Evolutionary conservation across 2,329 filamentous ascomycete species (phyloP).

Genomic region (Tolypocladium endophyticum): DNA sequence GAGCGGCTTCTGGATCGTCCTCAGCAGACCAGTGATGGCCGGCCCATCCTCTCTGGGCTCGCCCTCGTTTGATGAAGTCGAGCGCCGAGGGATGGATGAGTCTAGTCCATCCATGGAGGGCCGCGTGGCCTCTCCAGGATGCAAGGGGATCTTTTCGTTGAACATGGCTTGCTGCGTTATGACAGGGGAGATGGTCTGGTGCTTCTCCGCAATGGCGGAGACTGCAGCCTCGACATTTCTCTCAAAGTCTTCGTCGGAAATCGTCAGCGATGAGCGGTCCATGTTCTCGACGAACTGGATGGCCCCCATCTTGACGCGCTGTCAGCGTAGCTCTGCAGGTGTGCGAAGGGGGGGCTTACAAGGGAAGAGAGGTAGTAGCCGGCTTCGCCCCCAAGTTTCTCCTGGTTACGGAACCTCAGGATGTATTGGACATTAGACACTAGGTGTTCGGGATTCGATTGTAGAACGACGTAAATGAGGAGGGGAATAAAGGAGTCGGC

Average conservation of each 20-base stretch:
- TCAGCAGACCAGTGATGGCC: slow-evolving; percentile 73
- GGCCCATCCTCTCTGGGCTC: slow-evolving; percentile 59
- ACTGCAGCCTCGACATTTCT: slow-evolving; percentile 93
- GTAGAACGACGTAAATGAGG: slow-evolving; percentile 89
- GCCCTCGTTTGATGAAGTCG: slow-evolving; percentile 43
- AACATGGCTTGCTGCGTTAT: slow-evolving; percentile 25
- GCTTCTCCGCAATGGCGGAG: slow-evolving; percentile 87
- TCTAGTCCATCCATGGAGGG: slow-evolving; percentile 29
- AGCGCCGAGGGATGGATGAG: slow-evolving; percentile 34
- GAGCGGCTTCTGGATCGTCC: slow-evolving; percentile 83
- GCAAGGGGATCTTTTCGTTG: slow-evolving; percentile 31
- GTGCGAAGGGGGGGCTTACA: slow-evolving; percentile 26
- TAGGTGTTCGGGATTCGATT: slow-evolving; percentile 88
- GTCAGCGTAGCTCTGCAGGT: not conserved
- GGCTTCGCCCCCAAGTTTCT: slow-evolving; percentile 93
- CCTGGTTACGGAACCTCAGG: slow-evolving; percentile 89
- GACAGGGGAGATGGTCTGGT: slow-evolving; percentile 45
- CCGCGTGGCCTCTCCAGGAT: slow-evolving; percentile 19
- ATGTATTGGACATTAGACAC: slow-evolving; percentile 99
- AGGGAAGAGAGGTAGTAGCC: slow-evolving; percentile 96
- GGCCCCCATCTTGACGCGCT: slow-evolving; percentile 60
- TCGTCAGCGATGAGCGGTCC: slow-evolving; percentile 86
- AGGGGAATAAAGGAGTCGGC: slow-evolving; percentile 94
- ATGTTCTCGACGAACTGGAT: slow-evolving; percentile 96
- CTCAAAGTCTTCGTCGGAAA: slow-evolving; percentile 92